These are phyloP conservation scores for Apiospora pterosperma DNA, from an alignment of 2,329 filamentous ascomycete species.

Conservation along the genomic window DNA sequence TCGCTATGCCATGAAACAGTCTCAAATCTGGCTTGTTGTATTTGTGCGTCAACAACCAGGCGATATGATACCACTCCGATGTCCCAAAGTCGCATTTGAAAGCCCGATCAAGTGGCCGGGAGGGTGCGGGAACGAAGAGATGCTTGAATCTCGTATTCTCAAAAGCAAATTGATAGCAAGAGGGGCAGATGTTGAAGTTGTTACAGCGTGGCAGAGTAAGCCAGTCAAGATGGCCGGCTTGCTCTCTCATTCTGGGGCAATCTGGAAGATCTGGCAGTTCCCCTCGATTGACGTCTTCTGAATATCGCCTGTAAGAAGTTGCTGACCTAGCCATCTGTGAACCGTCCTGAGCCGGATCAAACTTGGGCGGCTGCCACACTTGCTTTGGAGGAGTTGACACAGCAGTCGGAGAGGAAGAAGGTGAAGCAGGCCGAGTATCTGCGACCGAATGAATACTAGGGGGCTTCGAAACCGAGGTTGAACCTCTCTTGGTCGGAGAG, in stretches of 20 bases:
- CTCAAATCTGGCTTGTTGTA: constrained; percentile 62
- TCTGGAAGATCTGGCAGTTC: constrained; percentile 52
- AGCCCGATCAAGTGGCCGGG: constrained; percentile 52
- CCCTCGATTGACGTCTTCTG: constrained; percentile 46
- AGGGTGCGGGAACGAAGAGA: constrained; percentile 60
- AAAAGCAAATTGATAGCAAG: constrained; percentile 72
- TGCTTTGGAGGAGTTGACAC: constrained; percentile 22
- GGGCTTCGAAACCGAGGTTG: background rate
- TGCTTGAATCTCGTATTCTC: constrained; percentile 63
- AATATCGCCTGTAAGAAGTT: constrained; percentile 50
- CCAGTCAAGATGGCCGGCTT: constrained; percentile 71
- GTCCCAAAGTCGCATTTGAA: constrained; percentile 77
- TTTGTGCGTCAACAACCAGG: constrained; percentile 77
- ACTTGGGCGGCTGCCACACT: constrained; percentile 44
- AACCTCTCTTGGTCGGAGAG: background rate
- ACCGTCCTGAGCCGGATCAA: constrained; percentile 37
- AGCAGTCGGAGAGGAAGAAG: constrained; percentile 10
- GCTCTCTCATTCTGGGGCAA: constrained; percentile 64
- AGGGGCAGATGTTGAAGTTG: constrained; percentile 77
- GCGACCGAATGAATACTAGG: background rate
- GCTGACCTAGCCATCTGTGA: constrained; percentile 35
- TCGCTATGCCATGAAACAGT: constrained; percentile 66
- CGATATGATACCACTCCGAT: constrained; percentile 76
- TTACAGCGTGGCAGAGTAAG: constrained; percentile 69
- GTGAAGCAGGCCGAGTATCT: background rate